Conservation (phyloP, 1,284 basidiomycete species). For the Papiliotrema flavescens region DNA sequence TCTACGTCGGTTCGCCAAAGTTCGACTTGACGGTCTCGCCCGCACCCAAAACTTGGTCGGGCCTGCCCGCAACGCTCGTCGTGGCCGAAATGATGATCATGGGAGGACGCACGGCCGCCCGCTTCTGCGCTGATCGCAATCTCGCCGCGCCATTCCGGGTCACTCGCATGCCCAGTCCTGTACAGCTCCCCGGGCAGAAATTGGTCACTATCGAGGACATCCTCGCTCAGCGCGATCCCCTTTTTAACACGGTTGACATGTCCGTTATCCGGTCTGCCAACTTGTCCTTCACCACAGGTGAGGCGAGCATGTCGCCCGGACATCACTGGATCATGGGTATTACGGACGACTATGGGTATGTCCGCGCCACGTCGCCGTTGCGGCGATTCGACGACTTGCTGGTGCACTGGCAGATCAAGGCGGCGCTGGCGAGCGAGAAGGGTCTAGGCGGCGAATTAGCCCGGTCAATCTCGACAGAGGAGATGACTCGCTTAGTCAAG, state of each 20-base stretch:
- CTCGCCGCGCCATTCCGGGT: conserved; percentile 67
- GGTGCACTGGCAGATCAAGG: conserved; percentile 91
- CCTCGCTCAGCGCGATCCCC: conserved; percentile 35
- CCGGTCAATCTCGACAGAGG: conserved; percentile 15
- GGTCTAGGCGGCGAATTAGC: conserved; percentile 7
- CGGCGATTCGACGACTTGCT: conserved; percentile 81
- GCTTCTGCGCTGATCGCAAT: conserved; percentile 61
- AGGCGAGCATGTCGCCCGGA: not conserved
- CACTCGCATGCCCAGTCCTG: conserved; percentile 45
- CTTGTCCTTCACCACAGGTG: not conserved
- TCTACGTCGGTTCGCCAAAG: conserved; percentile 60
- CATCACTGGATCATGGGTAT: conserved; percentile 70
- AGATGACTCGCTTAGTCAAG: conserved; percentile 18
- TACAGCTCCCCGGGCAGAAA: conserved; percentile 7
- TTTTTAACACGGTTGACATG: conserved; percentile 25
- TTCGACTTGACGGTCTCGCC: conserved; percentile 53
- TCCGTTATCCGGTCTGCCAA: conserved; percentile 12
- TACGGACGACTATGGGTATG: conserved; percentile 61
- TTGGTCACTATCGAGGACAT: conserved; percentile 28
- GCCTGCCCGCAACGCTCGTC: conserved; percentile 40
- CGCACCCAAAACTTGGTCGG: not conserved
- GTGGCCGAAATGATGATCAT: conserved; percentile 83
- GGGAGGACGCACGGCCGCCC: conserved; percentile 72
- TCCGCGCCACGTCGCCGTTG: conserved; percentile 81
- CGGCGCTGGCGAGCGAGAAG: conserved; percentile 53